phyloP scores from a whole-genome alignment of 78 protist species.

The Guillardia theta region DNA sequence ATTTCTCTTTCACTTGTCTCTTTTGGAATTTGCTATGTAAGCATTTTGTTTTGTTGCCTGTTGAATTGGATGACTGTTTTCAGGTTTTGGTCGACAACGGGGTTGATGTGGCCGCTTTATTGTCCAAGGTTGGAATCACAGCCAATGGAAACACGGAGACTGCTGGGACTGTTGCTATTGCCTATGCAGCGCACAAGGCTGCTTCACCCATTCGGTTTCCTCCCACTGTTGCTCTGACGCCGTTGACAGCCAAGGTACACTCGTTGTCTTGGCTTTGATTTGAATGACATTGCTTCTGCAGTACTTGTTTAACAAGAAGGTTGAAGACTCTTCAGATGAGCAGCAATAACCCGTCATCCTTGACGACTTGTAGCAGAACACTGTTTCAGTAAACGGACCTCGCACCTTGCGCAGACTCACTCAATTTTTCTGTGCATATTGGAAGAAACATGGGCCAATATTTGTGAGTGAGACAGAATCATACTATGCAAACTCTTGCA shows the following conservation, averaged over 20 bases:
- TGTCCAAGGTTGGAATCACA: conserved; percentile 32
- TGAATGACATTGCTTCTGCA: not conserved
- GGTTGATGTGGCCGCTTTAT: conserved; percentile 43
- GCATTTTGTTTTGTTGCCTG: not conserved
- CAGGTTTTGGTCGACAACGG: conserved; percentile 44
- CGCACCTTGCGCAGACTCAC: no score
- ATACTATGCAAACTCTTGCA: no score
- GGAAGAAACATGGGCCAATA: no score
- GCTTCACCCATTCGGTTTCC: conserved; percentile 56
- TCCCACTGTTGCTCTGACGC: conserved; percentile 43
- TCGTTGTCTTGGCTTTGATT: not conserved
- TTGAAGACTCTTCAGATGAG: not conserved
- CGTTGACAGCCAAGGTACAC: not conserved
- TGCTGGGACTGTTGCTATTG: conserved; percentile 47
- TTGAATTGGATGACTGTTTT: no score
- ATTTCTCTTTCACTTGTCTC: not conserved
- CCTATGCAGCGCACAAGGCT: conserved; percentile 56
- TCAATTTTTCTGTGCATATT: no score
- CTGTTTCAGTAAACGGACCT: no score
- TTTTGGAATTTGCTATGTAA: not conserved
- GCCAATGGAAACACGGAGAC: not conserved
- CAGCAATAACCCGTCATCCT: no score
- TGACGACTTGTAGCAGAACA: no score
- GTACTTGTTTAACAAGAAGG: not conserved
- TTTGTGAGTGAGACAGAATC: no score